Percentiles rank a stretch among this genome's conserved stretches.
Conservation (phyloP, 495 filamentous ascomycete species). For the Penicillium macrosclerotiorum region DNA sequence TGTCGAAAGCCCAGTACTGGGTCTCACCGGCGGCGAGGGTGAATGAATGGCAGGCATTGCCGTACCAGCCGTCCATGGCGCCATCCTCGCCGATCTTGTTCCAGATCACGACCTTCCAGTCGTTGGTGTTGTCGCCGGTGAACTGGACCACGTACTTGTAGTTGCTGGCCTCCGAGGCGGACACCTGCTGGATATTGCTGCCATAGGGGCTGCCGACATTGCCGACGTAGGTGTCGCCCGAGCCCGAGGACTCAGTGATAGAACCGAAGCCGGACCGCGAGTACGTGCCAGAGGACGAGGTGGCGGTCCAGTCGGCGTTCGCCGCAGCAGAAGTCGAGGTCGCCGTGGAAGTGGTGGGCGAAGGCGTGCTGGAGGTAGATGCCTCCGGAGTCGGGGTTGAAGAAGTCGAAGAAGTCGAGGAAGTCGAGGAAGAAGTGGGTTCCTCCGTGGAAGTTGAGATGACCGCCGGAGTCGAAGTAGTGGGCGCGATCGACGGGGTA, state of each 20-base stretch:
- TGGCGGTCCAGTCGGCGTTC: constrained; percentile 21
- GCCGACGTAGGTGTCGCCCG: constrained; percentile 39
- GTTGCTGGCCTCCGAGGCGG: constrained; percentile 22
- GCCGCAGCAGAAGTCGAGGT: constrained; percentile 3
- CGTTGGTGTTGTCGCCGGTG: constrained; percentile 32
- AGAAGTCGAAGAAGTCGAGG: background rate
- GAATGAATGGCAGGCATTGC: constrained; percentile 38
- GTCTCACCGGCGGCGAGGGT: constrained; percentile 40
- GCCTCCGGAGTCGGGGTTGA: constrained; percentile 7
- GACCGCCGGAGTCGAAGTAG: background rate
- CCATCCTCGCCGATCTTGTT: constrained; percentile 49
- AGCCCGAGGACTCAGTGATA: constrained; percentile 25
- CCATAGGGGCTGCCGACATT: constrained; percentile 54
- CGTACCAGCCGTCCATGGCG: constrained; percentile 39
- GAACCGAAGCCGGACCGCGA: constrained; percentile 32
- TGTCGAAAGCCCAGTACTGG: constrained; percentile 46
- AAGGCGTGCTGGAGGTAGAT: background rate
- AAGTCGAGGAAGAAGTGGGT: too few species aligned
- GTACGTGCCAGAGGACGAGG: constrained; percentile 20
- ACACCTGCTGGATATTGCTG: constrained; percentile 49
- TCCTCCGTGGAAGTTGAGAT: background rate
- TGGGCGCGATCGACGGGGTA: constrained; percentile 1
- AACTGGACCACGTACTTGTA: constrained; percentile 50
- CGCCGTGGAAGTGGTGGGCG: constrained; percentile 5
- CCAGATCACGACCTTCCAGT: constrained; percentile 48